Evolutionary conservation across 2,329 filamentous ascomycete genomes (phyloP), one percentile per base, ranked within the genome.

Genomic region (Fusarium algeriense): DNA sequence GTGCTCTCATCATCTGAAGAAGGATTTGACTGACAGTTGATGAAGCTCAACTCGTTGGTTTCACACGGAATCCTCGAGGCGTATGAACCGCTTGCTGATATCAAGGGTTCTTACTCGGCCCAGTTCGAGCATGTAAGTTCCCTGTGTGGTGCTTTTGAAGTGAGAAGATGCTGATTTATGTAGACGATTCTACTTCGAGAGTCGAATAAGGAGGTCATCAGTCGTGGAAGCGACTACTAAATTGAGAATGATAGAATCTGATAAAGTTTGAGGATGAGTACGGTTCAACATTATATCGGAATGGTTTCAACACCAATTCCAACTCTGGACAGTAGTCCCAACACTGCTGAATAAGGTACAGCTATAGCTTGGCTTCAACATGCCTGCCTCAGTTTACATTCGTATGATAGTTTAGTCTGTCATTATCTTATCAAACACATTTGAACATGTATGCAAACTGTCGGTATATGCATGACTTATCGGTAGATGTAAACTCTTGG

Each of bases 101-200:
- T 87, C 44, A 82, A 85, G 68, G 89, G 89, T 4, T 90, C 88
- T 3, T 91, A 90, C 75, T 85, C 87, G 8, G 89, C 89, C 13
- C 90, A 91, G 72, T 91, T 88, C 75, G 89, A 91, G 80, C 90
- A 86, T 76, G 82, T 84, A 74, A 58, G 69, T 73, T 15, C 30
- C 3, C 3, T 34, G 4, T 12, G 4, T 8, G 12, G 4, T 8
- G 12, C 7, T 15, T 12, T 1, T 14, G 3, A 13, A 3, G 17
- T 32, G 12, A 15, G 13, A 5, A 19, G n/a, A 14, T 32, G 13
- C 66, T 75, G 38, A 76, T 14, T 9, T 17, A 20, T 7, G 2
- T 62, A 87, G 85, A 87, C 86, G 0, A 80, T 87, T 50, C 61
- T 87, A 35, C 76, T 87, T 30, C 80, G 83, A 19, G 80, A 81